Evolutionary conservation across 345 rosid species (phyloP).

Genomic region (Iberis pinnata): DNA sequence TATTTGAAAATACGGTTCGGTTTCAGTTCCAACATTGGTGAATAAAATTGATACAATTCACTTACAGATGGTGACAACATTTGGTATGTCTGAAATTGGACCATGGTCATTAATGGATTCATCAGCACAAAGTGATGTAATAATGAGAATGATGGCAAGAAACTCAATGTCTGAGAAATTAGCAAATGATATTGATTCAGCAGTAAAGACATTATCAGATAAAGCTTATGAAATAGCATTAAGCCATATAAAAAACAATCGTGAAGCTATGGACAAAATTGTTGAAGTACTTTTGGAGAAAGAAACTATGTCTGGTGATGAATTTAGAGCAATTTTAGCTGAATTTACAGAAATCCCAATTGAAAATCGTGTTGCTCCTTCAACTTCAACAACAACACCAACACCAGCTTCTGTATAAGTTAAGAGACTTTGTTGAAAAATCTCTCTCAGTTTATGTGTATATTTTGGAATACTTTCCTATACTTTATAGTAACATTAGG

Average conservation of each 20-base stretch:
- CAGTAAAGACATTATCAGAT: constrained; percentile 76
- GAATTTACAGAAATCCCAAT: constrained; percentile 82
- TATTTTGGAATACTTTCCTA: constrained; percentile 18
- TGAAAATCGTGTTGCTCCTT: constrained; percentile 71
- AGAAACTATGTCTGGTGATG: constrained; percentile 79
- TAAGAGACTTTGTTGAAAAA: neutral
- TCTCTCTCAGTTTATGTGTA: constrained; percentile 12
- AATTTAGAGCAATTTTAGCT: constrained; percentile 88
- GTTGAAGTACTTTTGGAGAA: constrained; percentile 91
- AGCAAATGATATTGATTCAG: constrained; percentile 85
- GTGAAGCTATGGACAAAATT: constrained; percentile 93
- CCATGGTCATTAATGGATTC: constrained; percentile 97
- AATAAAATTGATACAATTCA: constrained; percentile 13
- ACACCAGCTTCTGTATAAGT: constrained; percentile 34
- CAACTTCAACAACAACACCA: constrained; percentile 28
- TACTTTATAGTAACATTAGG: too few species aligned
- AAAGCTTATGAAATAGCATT: constrained; percentile 72
- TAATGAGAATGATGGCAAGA: constrained; percentile 99
- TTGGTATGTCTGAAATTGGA: constrained; percentile 97
- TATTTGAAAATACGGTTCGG: too few species aligned
- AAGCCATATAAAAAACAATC: constrained; percentile 74
- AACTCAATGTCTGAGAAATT: constrained; percentile 98
- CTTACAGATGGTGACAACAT: constrained; percentile 89
- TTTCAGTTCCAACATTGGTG: too few species aligned
- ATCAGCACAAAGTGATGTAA: constrained; percentile 74